phyloP scores from a whole-genome alignment of 768 basidiomycete genomes.

The Termitomyces heimii region DNA sequence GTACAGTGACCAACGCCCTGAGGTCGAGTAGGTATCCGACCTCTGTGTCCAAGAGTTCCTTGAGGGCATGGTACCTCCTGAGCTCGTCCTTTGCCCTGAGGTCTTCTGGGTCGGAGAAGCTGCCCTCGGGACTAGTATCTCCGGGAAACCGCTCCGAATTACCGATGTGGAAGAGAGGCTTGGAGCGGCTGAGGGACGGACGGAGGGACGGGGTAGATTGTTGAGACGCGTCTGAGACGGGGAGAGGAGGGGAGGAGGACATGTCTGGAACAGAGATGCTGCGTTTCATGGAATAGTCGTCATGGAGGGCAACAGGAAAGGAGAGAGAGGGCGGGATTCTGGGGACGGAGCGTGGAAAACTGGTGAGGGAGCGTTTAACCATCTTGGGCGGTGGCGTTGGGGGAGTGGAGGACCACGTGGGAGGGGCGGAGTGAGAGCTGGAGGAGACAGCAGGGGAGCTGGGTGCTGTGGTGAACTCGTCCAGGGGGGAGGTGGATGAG shows the following conservation, averaged over 20 bases:
- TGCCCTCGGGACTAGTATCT: constrained; percentile 19
- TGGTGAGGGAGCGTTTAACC: constrained; percentile 30
- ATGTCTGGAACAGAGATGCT: constrained; percentile 37
- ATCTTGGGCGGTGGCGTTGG: constrained; percentile 48
- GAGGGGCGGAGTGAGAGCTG: constrained; percentile 23
- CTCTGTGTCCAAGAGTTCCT: constrained; percentile 85
- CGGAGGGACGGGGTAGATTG: constrained; percentile 4
- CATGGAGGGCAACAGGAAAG: constrained; percentile 32
- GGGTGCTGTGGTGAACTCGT: constrained; percentile 16
- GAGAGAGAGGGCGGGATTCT: constrained; percentile 38
- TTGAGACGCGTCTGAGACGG: constrained; percentile 7
- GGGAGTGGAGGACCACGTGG: constrained; percentile 54
- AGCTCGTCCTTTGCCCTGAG: constrained; percentile 37
- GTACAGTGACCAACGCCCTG: constrained; percentile 67
- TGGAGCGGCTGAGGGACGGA: constrained; percentile 9
- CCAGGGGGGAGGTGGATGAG: constrained; percentile 23
- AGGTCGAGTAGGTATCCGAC: constrained; percentile 76
- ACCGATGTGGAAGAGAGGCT: constrained; percentile 24
- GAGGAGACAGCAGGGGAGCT: constrained; percentile 13
- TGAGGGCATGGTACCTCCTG: constrained; percentile 66
- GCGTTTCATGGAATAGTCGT: constrained; percentile 25
- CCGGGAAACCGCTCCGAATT: constrained; percentile 13
- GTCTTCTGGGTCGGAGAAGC: constrained; percentile 21
- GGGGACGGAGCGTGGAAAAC: constrained; percentile 24
- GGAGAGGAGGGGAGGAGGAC: constrained; percentile 15